These are phyloP conservation scores for Globisporangium iwayamae DNA, from an alignment of 352 stramenopile species.

Conservation along the genomic window DNA sequence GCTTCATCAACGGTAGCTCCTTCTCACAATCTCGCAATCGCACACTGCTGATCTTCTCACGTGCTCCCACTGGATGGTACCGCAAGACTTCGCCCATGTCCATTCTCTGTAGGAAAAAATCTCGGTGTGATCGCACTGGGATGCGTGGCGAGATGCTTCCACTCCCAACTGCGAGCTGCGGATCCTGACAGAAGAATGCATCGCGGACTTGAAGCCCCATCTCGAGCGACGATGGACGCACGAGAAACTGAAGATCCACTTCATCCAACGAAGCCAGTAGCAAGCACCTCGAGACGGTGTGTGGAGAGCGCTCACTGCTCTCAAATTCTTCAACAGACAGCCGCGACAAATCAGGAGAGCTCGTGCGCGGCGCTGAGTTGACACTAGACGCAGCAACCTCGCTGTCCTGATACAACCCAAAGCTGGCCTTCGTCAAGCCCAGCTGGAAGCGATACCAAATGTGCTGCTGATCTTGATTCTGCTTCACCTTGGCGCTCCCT, in stretches of 20 bases:
- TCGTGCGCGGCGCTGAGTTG: conserved; percentile 9
- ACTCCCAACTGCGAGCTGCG: conserved; percentile 4
- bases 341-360: neutral
- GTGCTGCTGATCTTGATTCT: conserved; percentile 44
- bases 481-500: neutral
- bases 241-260: conserved; percentile 68
- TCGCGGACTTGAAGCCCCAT: conserved; percentile 66
- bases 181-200: conserved; percentile 54
- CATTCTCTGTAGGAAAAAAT: conserved; percentile 76
- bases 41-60: conserved; percentile 73
- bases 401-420: conserved; percentile 47
- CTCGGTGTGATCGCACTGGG: conserved; percentile 12
- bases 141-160: neutral
- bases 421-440: conserved; percentile 44
- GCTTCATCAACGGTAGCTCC: conserved; percentile 63
- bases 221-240: conserved; percentile 62
- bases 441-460: conserved; percentile 83
- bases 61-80: conserved; percentile 54
- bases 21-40: conserved; percentile 62
- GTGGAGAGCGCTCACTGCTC: conserved; percentile 1
- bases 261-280: conserved; percentile 48
- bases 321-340: neutral
- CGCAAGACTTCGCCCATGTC: conserved; percentile 64
- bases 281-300: conserved; percentile 6
- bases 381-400: conserved; percentile 15